phyloP scores from a whole-genome alignment of 495 filamentous ascomycete genomes.

The Hypoxylon subgilvum region DNA sequence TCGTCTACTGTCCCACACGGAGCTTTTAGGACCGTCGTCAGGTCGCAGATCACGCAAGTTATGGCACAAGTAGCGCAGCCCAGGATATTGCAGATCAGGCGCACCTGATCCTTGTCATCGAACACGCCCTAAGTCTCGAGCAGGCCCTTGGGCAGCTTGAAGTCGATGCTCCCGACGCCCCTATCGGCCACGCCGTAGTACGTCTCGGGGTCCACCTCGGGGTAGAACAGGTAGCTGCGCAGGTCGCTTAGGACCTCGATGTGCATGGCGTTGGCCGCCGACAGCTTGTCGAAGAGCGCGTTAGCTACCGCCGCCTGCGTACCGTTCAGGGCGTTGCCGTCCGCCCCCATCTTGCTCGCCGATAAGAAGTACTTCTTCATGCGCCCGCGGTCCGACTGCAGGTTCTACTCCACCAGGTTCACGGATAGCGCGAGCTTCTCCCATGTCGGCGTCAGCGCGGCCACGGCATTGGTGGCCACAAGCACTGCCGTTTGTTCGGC shows the following conservation, averaged over 20 bases:
- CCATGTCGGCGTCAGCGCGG: slow-evolving; percentile 1
- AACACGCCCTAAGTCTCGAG: slow-evolving; percentile 17
- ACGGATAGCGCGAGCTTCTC: background rate
- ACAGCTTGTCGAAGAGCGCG: background rate
- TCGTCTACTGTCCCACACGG: too few relatives aligned
- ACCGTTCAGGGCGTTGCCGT: slow-evolving; percentile 4
- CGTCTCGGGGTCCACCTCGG: slow-evolving; percentile 1
- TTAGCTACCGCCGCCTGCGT: background rate
- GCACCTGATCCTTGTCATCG: slow-evolving; percentile 2
- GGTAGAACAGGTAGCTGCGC: slow-evolving; percentile 14
- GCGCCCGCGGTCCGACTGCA: slow-evolving; percentile 5
- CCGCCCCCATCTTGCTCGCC: background rate
- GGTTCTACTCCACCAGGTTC: slow-evolving; percentile 9
- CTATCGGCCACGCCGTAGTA: slow-evolving; percentile 5
- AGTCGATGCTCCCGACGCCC: background rate
- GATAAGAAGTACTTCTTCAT: background rate
- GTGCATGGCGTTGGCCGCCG: slow-evolving; percentile 7
- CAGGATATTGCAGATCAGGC: slow-evolving; percentile 2
- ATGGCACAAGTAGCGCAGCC: slow-evolving; percentile 5
- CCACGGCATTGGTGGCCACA: background rate
- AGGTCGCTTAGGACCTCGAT: slow-evolving; percentile 3
- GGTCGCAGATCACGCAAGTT: too few relatives aligned
- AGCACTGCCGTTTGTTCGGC: too few relatives aligned
- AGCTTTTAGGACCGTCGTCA: too few relatives aligned
- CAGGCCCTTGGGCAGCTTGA: slow-evolving; percentile 1